Base-by-base conservation (phyloP, 2,329 filamentous ascomycete species). In the Ophiosphaerella narmari region DNA sequence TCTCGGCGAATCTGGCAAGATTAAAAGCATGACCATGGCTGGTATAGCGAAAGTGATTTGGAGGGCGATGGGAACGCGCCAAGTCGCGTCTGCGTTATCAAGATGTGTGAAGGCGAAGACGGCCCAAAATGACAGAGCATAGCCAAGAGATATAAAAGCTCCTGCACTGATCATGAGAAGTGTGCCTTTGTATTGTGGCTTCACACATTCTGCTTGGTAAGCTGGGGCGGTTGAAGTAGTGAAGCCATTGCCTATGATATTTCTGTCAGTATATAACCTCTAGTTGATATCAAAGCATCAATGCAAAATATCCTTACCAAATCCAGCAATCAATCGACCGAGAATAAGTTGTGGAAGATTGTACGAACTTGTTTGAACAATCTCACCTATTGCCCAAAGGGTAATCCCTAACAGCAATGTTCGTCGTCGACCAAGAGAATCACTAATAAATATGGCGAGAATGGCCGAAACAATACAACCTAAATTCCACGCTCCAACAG, bases 391-490 rank as follows among this genome's bases (percentile, higher is more conserved):
- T 4, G 70, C 64, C 77, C 82, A 81, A 48, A 82, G 71, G 0
- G 71, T 72, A 0, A 79, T 77, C 5, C 80, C 80, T 1, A 79
- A 57, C 43, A 82, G 68, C 33, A 83, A 74, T 21, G 76, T 78
- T 50, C 75, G 76, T 43, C 77, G 77, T 16, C 81, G 71, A 5
- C 81, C 81, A 2, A 82, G 69, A 7, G 56, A 61, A 43, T 83
- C 80, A 31, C 80, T 80, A 18, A 80, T 50, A 42, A 76, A 67
- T 43, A 83, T 79, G 3, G 79, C 77, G 2, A 78, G 57, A 34
- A 82, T 68, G 3, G 77, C 82, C 14, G 83, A 84, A 26, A 84
- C 72, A 60, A 86, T 83, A 61, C 82, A 85, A 9, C 83, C 83
- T 12, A 86, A 48, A 43, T 70, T 61, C 67, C 67, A 70, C 16